Evolutionary conservation across 164 flowering plant genomes (phyloP).

Genomic region (Pachysandra terminalis): DNA sequence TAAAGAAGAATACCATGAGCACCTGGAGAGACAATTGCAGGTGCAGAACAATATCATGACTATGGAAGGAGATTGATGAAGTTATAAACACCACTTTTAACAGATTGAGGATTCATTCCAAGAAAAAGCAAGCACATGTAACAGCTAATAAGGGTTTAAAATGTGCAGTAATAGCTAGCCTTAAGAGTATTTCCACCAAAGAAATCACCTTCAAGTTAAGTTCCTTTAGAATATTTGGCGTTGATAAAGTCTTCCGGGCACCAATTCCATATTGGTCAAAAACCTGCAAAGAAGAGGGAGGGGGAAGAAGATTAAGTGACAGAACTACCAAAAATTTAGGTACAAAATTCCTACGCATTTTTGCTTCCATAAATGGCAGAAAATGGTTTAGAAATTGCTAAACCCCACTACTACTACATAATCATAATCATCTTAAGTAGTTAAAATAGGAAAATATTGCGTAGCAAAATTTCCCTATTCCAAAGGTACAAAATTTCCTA

Average conservation of each 20-base stretch:
- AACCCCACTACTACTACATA: background rate
- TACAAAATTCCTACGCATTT: background rate
- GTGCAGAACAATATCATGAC: too few relatives aligned
- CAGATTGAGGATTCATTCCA: background rate
- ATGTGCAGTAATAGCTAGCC: background rate
- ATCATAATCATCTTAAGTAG: too few relatives aligned
- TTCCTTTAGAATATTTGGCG: slow-evolving; percentile 69
- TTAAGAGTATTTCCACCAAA: background rate
- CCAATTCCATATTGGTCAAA: slow-evolving; percentile 94
- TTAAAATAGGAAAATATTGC: too few relatives aligned
- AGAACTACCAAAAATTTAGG: background rate
- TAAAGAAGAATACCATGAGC: too few relatives aligned
- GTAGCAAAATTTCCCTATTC: too few relatives aligned
- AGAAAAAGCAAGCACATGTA: background rate
- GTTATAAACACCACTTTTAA: background rate
- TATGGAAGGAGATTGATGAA: too few relatives aligned
- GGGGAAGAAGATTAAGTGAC: background rate
- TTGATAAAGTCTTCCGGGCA: slow-evolving; percentile 39
- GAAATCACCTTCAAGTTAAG: slow-evolving; percentile 68
- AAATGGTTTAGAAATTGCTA: background rate
- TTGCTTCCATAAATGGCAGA: background rate
- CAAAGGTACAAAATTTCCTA: too few relatives aligned
- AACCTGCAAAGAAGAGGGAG: slow-evolving; percentile 41
- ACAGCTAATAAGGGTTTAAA: background rate
- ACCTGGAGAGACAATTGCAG: too few relatives aligned